A percentile compares a stretch with the other conserved stretches of the same genome.
Evolutionary conservation across 2,329 filamentous ascomycete species (phyloP).

Genomic region (Penicillium griseofulvum): DNA sequence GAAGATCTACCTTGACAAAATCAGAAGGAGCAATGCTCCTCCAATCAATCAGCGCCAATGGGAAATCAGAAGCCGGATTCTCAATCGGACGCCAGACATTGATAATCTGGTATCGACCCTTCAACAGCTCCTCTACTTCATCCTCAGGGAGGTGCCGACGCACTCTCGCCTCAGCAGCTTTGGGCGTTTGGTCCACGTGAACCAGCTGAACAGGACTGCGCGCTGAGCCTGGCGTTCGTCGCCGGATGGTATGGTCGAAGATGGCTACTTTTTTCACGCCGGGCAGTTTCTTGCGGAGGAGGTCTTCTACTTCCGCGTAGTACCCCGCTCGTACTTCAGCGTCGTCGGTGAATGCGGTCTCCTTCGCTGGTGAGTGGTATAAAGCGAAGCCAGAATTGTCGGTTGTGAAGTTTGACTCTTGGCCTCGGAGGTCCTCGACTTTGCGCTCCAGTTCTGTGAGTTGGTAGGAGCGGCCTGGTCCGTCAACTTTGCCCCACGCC

Average conservation of each 20-base stretch:
- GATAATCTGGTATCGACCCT: conserved; percentile 63
- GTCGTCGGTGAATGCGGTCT: conserved; percentile 58
- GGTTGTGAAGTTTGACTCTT: conserved; percentile 51
- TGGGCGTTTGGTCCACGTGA: conserved; percentile 69
- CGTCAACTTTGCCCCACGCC: conserved; percentile 66
- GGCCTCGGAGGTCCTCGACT: conserved; percentile 57
- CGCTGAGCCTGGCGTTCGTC: conserved; percentile 52
- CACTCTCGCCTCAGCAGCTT: conserved; percentile 60
- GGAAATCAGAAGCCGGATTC: conserved; percentile 62
- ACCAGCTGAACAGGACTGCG: conserved; percentile 67
- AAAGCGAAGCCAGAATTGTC: conserved; percentile 61
- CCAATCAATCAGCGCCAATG: conserved; percentile 68
- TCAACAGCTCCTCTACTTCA: conserved; percentile 57
- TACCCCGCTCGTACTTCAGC: conserved; percentile 55
- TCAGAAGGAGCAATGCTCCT: conserved; percentile 57
- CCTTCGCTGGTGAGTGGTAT: conserved; percentile 51
- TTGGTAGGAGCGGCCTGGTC: conserved; percentile 54
- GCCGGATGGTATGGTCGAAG: conserved; percentile 70
- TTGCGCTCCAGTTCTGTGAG: conserved; percentile 47
- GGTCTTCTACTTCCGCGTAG: conserved; percentile 60
- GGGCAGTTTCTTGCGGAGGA: conserved; percentile 55
- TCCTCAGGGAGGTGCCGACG: conserved; percentile 57
- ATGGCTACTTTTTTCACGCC: conserved; percentile 62
- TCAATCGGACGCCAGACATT: conserved; percentile 70
- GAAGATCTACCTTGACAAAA: conserved; percentile 59